Percentiles rank a stretch among this genome's conserved stretches.
Conservation (phyloP, 768 basidiomycete genomes). For the Neoboletus magnificus region DNA sequence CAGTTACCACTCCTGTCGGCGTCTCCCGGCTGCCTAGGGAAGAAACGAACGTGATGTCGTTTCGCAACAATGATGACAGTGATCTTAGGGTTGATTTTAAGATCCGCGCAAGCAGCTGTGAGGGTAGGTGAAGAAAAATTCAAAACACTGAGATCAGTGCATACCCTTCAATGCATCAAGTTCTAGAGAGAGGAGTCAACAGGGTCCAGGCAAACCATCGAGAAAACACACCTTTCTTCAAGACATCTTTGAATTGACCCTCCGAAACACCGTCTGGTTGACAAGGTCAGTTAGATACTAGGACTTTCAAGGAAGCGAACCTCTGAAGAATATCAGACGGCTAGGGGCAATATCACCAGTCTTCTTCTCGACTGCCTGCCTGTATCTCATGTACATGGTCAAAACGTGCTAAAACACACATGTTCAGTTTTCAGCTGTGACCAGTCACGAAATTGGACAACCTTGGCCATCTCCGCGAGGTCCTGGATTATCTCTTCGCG, state of each 20-base stretch:
- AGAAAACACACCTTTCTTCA: conserved; percentile 49
- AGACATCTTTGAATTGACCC: conserved; percentile 45
- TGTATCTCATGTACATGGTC: conserved; percentile 55
- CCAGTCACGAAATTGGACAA: conserved; percentile 16
- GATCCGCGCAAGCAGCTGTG: conserved; percentile 58
- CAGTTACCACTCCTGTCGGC: conserved; percentile 71
- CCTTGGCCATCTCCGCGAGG: conserved; percentile 61
- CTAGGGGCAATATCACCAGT: conserved; percentile 46
- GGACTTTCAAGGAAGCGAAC: conserved; percentile 32
- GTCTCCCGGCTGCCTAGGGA: conserved; percentile 43
- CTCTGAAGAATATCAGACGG: conserved; percentile 74
- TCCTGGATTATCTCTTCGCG: conserved; percentile 77
- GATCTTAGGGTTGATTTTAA: conserved; percentile 60
- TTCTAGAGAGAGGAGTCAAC: conserved; percentile 38
- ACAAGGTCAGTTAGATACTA: conserved; percentile 4
- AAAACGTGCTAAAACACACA: conserved; percentile 45
- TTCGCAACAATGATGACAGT: conserved; percentile 82
- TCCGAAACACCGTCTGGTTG: conserved; percentile 52
- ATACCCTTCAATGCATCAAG: conserved; percentile 57
- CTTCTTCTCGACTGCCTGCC: conserved; percentile 51
- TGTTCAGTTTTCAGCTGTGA: conserved; percentile 10
- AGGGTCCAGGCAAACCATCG: no score
- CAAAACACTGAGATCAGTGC: conserved; percentile 4
- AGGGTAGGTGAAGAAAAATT: conserved; percentile 1
- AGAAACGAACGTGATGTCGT: conserved; percentile 46